phyloP scores from a whole-genome alignment of 768 basidiomycete species.

The Leucogyrophana mollusca region DNA sequence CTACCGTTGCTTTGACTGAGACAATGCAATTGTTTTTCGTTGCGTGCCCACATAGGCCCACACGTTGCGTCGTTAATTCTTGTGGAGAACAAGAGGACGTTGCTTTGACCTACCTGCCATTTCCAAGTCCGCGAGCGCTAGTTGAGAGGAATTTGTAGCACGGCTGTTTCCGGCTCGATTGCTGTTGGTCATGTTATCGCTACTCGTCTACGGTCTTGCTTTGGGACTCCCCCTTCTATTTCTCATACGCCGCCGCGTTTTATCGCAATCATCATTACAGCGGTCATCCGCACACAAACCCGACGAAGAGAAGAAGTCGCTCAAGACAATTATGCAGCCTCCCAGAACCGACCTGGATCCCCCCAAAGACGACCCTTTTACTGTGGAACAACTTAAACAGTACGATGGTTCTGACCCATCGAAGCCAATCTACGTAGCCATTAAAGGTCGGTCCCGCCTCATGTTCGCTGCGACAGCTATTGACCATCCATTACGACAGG shows the following conservation, averaged over 20 bases:
- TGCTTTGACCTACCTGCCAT: too few species aligned
- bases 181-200: conserved; percentile 14
- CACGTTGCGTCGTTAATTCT: too few species aligned
- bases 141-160: conserved; percentile 3
- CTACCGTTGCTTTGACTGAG: not conserved
- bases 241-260: conserved; percentile 17
- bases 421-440: conserved; percentile 86
- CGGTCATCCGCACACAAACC: conserved; percentile 9
- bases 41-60: too few species aligned
- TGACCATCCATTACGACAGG: conserved; percentile 41
- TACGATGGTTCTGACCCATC: conserved; percentile 67
- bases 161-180: conserved; percentile 2
- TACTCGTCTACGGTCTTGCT: conserved; percentile 29
- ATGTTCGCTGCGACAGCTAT: not conserved
- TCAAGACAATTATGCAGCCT: conserved; percentile 73
- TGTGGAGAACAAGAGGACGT: too few species aligned
- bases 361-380: conserved; percentile 79
- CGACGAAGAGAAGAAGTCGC: conserved; percentile 26
- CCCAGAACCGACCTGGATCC: conserved; percentile 57
- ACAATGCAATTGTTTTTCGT: too few species aligned
- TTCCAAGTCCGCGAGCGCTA: conserved; percentile 4
- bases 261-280: conserved; percentile 4
- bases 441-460: conserved; percentile 64
- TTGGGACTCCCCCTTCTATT: conserved; percentile 30
- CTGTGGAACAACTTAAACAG: conserved; percentile 60